phyloP scores from a whole-genome alignment of 768 basidiomycete species.

The Omphalotus guepiniiformis region DNA sequence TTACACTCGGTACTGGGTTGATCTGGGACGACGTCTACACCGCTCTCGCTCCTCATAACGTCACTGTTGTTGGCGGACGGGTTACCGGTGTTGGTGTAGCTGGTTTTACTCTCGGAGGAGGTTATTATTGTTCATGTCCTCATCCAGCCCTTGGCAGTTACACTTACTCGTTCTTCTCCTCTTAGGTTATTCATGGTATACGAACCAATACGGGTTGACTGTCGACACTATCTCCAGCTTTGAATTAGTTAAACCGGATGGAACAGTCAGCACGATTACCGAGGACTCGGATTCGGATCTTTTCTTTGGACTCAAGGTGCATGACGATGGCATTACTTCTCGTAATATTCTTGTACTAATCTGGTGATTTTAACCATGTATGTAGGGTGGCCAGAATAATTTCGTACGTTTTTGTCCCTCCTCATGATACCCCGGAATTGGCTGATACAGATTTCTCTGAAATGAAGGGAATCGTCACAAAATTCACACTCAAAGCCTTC shows the following conservation, averaged over 20 bases:
- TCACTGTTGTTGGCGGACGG: slow-evolving; percentile 40
- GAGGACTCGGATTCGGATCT: slow-evolving; percentile 30
- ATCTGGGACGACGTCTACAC: slow-evolving; percentile 62
- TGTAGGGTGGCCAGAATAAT: slow-evolving; percentile 60
- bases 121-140: slow-evolving; percentile 19
- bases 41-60: slow-evolving; percentile 31
- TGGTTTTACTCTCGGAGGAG: slow-evolving; percentile 39
- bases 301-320: slow-evolving; percentile 42
- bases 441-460: neutral
- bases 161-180: no score
- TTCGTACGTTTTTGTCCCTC: slow-evolving; percentile 31
- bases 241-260: slow-evolving; percentile 40
- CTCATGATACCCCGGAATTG: neutral
- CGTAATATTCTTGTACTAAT: no score
- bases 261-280: slow-evolving; percentile 29
- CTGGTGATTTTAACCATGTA: no score
- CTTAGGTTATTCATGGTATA: slow-evolving; percentile 42
- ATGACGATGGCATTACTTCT: neutral
- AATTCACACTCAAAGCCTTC: slow-evolving; percentile 47
- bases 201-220: slow-evolving; percentile 40
- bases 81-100: slow-evolving; percentile 40
- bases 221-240: slow-evolving; percentile 33
- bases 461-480: slow-evolving; percentile 53
- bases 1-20: slow-evolving; percentile 39
- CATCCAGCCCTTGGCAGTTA: neutral